Percentiles rank a stretch among this genome's conserved stretches.
Evolutionary conservation across 108 stramenopile species (phyloP).

Genomic region (Cyclostephanos tholiformis): DNA sequence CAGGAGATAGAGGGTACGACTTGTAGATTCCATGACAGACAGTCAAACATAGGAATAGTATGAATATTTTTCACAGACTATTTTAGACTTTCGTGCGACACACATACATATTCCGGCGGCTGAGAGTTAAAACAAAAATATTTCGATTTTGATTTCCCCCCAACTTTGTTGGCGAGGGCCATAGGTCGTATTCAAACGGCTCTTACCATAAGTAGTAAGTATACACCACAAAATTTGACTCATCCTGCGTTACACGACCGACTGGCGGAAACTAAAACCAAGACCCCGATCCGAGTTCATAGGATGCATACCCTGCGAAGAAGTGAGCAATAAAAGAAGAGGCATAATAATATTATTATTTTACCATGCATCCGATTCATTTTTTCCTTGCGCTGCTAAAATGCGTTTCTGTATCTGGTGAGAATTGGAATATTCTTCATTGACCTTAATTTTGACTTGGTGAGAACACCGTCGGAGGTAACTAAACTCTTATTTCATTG

Average conservation of each 20-base stretch:
- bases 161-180: not conserved
- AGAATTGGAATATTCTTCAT: not conserved
- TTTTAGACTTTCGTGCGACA: no score
- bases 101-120: no score
- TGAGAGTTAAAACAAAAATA: no score
- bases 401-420: constrained; percentile 2
- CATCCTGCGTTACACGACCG: no score
- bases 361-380: constrained; percentile 1
- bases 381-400: constrained; percentile 3
- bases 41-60: no score
- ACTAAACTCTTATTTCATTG: not conserved
- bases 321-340: not conserved
- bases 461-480: not conserved
- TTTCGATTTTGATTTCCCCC: not conserved
- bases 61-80: no score
- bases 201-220: no score
- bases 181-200: not conserved
- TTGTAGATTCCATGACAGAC: no score
- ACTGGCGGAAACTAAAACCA: not conserved
- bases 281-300: not conserved
- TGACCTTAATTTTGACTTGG: not conserved
- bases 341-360: not conserved
- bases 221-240: no score
- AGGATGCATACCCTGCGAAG: no score
- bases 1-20: no score